A percentile compares a stretch with the other conserved stretches of the same genome.
Conservation (phyloP, 2,329 filamentous ascomycete genomes). For the Pseudogymnoascus sp. region DNA sequence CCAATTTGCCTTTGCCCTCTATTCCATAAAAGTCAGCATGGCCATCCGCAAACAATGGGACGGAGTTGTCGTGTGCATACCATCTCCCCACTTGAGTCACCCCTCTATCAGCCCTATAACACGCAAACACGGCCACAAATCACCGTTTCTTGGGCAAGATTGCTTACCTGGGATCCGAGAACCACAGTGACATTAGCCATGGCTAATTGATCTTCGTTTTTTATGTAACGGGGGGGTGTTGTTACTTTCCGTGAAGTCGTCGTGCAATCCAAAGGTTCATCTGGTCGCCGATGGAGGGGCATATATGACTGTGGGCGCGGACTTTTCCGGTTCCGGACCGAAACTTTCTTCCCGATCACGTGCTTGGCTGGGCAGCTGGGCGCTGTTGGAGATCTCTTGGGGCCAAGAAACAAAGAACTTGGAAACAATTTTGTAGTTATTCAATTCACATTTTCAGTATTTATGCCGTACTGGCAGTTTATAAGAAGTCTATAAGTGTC, state of each 20-base stretch:
- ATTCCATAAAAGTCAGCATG: not conserved
- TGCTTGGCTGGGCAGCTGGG: not conserved
- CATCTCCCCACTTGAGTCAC: constrained; percentile 10
- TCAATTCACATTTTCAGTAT: not conserved
- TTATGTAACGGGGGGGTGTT: constrained; percentile 5
- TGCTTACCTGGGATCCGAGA: constrained; percentile 7
- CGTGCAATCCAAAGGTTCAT: constrained; percentile 5
- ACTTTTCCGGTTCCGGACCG: constrained; percentile 4
- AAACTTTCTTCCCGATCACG: not conserved
- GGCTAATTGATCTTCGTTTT: constrained; percentile 10
- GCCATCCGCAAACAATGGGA: not conserved
- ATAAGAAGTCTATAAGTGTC: not conserved
- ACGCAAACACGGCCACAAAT: not conserved
- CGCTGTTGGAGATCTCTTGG: not conserved
- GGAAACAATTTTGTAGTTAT: not conserved
- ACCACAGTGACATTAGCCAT: constrained; percentile 9
- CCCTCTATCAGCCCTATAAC: constrained; percentile 3
- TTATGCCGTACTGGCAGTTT: not conserved
- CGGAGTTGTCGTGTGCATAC: constrained; percentile 1
- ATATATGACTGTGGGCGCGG: not conserved
- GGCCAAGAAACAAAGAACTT: not conserved
- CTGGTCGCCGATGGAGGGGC: constrained; percentile 1
- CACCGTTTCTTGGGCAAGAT: not conserved
- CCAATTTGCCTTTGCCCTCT: constrained; percentile 12
- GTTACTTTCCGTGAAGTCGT: constrained; percentile 9